These are phyloP conservation scores for Fusarium acutatum DNA, from an alignment of 2,329 filamentous ascomycete species.

Conservation along the genomic window DNA sequence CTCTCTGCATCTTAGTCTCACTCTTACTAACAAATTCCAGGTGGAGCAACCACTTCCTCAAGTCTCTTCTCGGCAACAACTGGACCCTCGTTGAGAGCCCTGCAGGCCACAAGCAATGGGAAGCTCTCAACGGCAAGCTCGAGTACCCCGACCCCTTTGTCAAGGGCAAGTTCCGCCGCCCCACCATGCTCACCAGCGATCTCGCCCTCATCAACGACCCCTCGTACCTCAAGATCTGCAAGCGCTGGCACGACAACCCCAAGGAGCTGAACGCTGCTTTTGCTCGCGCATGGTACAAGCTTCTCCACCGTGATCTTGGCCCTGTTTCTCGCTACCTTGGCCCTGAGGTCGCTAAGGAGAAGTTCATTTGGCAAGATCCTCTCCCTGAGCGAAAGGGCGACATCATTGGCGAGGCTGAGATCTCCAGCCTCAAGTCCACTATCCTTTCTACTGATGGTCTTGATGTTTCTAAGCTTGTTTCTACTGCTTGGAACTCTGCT, in stretches of 20 bases:
- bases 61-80: slow-evolving; percentile 80
- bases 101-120: slow-evolving; percentile 76
- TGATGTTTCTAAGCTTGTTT: slow-evolving; percentile 68
- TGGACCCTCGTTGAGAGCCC: slow-evolving; percentile 81
- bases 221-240: slow-evolving; percentile 78
- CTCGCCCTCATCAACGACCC: slow-evolving; percentile 76
- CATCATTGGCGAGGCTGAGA: slow-evolving; percentile 69
- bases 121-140: slow-evolving; percentile 73
- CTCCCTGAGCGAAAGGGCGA: slow-evolving; percentile 67
- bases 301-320: slow-evolving; percentile 82
- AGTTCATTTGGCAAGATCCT: slow-evolving; percentile 79
- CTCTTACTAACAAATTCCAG: slow-evolving; percentile 10
- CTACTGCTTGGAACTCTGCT: slow-evolving; percentile 73
- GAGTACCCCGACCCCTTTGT: slow-evolving; percentile 79
- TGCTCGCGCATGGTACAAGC: slow-evolving; percentile 82
- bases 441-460: slow-evolving; percentile 69
- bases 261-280: slow-evolving; percentile 76
- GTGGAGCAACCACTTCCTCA: slow-evolving; percentile 78
- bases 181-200: slow-evolving; percentile 82
- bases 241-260: slow-evolving; percentile 73
- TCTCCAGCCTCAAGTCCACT: slow-evolving; percentile 72
- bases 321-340: slow-evolving; percentile 76
- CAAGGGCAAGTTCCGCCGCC: slow-evolving; percentile 73
- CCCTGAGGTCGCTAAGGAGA: slow-evolving; percentile 76
- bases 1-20: accelerated